Evolutionary conservation across 495 filamentous ascomycete genomes (phyloP).

Genomic region (Parathielavia appendiculata): DNA sequence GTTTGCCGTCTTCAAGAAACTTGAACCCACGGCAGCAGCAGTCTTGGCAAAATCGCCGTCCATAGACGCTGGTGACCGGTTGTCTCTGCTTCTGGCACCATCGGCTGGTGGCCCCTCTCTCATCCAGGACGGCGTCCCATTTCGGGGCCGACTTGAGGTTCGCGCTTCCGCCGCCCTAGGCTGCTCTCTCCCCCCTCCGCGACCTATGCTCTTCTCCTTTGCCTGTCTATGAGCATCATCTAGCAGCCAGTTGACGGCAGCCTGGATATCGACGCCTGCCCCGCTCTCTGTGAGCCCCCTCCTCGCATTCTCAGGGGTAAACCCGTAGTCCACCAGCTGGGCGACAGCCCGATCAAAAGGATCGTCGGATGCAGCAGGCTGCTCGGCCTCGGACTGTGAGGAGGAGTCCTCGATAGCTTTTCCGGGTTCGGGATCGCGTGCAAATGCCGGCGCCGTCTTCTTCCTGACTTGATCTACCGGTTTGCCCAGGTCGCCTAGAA

Average conservation of each 20-base stretch:
- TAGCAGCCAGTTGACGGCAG: constrained; percentile 82
- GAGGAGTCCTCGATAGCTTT: constrained; percentile 43
- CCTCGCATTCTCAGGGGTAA: constrained; percentile 71
- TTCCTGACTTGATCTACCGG: constrained; percentile 72
- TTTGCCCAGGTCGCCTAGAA: constrained; percentile 78
- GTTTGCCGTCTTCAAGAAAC: constrained; percentile 86
- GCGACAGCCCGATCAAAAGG: constrained; percentile 78
- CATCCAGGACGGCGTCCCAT: constrained; percentile 36
- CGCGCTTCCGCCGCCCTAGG: constrained; percentile 23
- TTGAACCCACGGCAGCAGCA: constrained; percentile 76
- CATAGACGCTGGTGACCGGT: constrained; percentile 51
- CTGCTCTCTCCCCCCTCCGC: constrained; percentile 24
- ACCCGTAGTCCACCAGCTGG: constrained; percentile 93
- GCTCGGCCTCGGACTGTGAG: constrained; percentile 39
- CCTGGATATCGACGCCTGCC: constrained; percentile 74
- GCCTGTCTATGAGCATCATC: constrained; percentile 79
- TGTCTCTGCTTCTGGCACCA: constrained; percentile 47
- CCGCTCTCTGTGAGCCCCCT: constrained; percentile 74
- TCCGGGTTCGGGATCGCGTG: constrained; percentile 39
- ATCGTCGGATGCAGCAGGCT: constrained; percentile 38
- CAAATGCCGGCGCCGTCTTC: constrained; percentile 35
- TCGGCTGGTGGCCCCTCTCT: constrained; percentile 31
- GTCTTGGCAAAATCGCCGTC: constrained; percentile 76
- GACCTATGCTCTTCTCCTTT: constrained; percentile 47
- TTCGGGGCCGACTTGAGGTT: constrained; percentile 33